Percentiles rank a stretch among this genome's conserved stretches.
Conservation (phyloP, 2,329 filamentous ascomycete genomes). For the Trichoderma simmonsii region DNA sequence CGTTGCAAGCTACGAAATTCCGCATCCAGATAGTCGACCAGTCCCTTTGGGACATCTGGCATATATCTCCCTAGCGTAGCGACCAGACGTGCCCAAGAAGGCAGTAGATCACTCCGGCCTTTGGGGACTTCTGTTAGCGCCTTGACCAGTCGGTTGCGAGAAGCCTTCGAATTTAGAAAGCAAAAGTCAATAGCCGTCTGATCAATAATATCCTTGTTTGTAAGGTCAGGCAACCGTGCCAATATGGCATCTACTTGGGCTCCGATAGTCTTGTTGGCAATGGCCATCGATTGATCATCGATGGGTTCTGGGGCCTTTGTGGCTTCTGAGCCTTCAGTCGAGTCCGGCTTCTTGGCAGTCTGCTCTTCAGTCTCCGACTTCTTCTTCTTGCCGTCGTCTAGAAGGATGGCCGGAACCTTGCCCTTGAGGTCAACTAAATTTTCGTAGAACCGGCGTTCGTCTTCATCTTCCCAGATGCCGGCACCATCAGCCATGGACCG, state of each 20-base stretch:
- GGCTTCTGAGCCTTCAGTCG: slow-evolving; percentile 45
- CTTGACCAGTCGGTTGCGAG: slow-evolving; percentile 89
- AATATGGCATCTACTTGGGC: slow-evolving; percentile 93
- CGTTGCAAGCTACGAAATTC: slow-evolving; percentile 96
- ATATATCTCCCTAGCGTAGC: slow-evolving; percentile 93
- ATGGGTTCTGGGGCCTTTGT: slow-evolving; percentile 52
- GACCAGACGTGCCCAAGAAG: slow-evolving; percentile 86
- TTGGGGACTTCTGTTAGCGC: slow-evolving; percentile 93
- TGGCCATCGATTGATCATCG: slow-evolving; percentile 88
- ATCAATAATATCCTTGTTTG: slow-evolving; percentile 87
- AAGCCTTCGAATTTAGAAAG: slow-evolving; percentile 97
- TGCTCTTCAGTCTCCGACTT: slow-evolving; percentile 70
- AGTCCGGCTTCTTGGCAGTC: slow-evolving; percentile 70
- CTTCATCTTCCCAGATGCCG: slow-evolving; percentile 98
- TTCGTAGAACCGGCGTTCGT: slow-evolving; percentile 96
- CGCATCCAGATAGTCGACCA: slow-evolving; percentile 89
- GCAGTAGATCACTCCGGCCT: slow-evolving; percentile 84
- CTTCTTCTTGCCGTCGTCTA: slow-evolving; percentile 95
- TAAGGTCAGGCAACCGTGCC: slow-evolving; percentile 83
- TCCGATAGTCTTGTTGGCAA: slow-evolving; percentile 95
- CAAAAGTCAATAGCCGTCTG: slow-evolving; percentile 95
- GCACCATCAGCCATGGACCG: slow-evolving; percentile 85
- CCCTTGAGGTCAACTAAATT: slow-evolving; percentile 93
- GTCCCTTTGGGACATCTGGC: slow-evolving; percentile 85
- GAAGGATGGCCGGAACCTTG: slow-evolving; percentile 87